Evolutionary conservation across 2,329 filamentous ascomycete species (phyloP), one percentile per base, ranked within the genome.

Genomic region (Beauveria sp.): DNA sequence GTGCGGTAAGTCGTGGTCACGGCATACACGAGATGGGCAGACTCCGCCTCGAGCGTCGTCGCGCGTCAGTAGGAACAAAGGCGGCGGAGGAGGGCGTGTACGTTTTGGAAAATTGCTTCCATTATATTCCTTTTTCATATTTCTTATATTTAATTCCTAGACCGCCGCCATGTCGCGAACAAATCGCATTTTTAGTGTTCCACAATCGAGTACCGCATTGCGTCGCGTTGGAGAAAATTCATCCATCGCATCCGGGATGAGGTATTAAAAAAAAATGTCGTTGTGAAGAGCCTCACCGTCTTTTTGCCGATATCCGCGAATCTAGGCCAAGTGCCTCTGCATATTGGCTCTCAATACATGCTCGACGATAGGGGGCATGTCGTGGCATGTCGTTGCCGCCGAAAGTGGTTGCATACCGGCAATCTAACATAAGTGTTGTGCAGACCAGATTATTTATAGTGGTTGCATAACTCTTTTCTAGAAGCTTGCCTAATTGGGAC

Each of bases 381-480:
- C 53, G 43, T 57, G 54, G 9, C 43, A 26, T 49, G 54, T 43
- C 54, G 53, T 55, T 22, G 26, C 3, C 40, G 53, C 53, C 40
- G 53, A 46, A 20, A 55, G 53, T 55, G 53, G 40, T 46, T 55
- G 53, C 53, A 55, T 55, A 30, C 26, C 43, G 20, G 34, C 22
- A 54, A 42, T 42, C 40, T 20, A 55, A 50, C 30, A 26, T 40
- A 43, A 40, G 56, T 22, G 47, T 47, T 40, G 47, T 50, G 24
- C 56, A 50, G 45, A 12, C 45, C 42, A 40, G 43, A 40, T 42
- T 34, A 22, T 58, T 50, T 60, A 54, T n/a, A 60, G 58, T 60
- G 58, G 58, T 28, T 60, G 58, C 58, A 60, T 54, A 60, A 60
- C 50, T 60, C 22, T 42, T 18, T 60, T 60, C 58, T 60, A 20